Conservation (phyloP, 1,139 yeast genomes). For the Yamadazyma pseudoaaseri region DNA sequence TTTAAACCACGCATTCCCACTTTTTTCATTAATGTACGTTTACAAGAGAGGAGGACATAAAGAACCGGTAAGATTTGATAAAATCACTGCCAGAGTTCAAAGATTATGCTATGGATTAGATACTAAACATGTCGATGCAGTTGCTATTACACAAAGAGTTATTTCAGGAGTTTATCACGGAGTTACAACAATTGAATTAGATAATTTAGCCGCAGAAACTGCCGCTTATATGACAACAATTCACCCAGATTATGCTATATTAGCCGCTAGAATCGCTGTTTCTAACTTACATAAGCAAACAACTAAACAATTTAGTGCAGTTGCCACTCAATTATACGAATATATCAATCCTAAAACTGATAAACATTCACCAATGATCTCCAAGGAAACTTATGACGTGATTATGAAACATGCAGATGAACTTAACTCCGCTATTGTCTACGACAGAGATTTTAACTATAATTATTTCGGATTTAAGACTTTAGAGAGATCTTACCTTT, state of each 20-base stretch:
- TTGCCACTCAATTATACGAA: conserved; percentile 62
- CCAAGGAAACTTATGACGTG: conserved; percentile 64
- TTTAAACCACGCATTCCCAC: conserved; percentile 8
- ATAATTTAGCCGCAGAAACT: conserved; percentile 93
- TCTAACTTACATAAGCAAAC: conserved; percentile 93
- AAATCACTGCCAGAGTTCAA: conserved; percentile 52
- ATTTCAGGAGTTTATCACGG: conserved; percentile 94
- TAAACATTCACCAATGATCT: conserved; percentile 74
- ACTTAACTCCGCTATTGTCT: conserved; percentile 76
- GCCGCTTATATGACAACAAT: conserved; percentile 96
- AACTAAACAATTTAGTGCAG: conserved; percentile 82
- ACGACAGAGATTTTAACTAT: conserved; percentile 80
- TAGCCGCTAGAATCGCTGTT: conserved; percentile 94
- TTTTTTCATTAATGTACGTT: conserved; percentile 41
- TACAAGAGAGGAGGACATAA: conserved; percentile 72
- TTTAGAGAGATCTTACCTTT: conserved; percentile 76
- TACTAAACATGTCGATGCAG: conserved; percentile 81
- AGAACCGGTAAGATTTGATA: conserved; percentile 82
- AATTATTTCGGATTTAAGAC: conserved; percentile 89
- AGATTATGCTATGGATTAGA: conserved; percentile 78
- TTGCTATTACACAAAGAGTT: conserved; percentile 83
- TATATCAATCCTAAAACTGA: conserved; percentile 76
- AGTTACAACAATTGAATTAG: conserved; percentile 89
- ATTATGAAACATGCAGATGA: conserved; percentile 66
- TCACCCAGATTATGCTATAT: conserved; percentile 92